Conservation (phyloP, 139 green algal genomes). For the Monoraphidium neglectum region DNA sequence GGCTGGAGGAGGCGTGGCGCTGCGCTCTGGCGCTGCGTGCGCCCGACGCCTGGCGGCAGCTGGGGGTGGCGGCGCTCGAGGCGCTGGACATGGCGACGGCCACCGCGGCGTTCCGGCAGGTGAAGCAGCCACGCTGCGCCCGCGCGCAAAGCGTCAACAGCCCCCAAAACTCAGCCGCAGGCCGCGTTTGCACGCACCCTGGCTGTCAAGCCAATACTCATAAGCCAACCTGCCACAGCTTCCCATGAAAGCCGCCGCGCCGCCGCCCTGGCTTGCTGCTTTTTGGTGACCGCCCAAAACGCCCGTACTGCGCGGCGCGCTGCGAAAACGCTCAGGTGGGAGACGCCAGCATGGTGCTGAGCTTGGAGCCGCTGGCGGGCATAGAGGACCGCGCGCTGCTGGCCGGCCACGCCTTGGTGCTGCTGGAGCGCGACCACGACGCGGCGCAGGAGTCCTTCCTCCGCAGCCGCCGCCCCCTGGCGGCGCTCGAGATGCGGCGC, state of each 20-base stretch:
- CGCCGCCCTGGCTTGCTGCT: no score
- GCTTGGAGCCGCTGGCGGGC: slow-evolving; percentile 56
- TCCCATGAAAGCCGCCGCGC: no score
- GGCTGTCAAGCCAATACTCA: no score
- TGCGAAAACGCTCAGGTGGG: slow-evolving; percentile 36
- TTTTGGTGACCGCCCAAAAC: no score
- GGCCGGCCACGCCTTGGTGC: slow-evolving; percentile 64
- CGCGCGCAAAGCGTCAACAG: no score
- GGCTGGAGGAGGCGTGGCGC: slow-evolving; percentile 54
- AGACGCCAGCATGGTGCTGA: slow-evolving; percentile 68
- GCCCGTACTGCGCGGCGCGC: background rate
- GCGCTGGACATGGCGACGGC: slow-evolving; percentile 67
- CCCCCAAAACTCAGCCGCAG: no score
- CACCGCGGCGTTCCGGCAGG: slow-evolving; percentile 55
- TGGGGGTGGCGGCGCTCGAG: slow-evolving; percentile 59
- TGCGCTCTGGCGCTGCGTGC: slow-evolving; percentile 46
- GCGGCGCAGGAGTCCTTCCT: slow-evolving; percentile 78
- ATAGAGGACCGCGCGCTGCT: slow-evolving; percentile 77
- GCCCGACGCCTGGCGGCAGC: slow-evolving; percentile 49
- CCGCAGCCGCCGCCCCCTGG: slow-evolving; percentile 46
- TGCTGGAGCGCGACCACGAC: slow-evolving; percentile 65
- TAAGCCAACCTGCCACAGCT: no score
- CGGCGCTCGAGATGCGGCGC: slow-evolving; percentile 78
- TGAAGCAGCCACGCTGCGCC: no score
- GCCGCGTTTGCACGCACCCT: no score